Percentiles rank a stretch among this genome's conserved stretches.
Evolutionary conservation across 2,329 filamentous ascomycete genomes (phyloP).

Genomic region (Fusarium agapanthi): DNA sequence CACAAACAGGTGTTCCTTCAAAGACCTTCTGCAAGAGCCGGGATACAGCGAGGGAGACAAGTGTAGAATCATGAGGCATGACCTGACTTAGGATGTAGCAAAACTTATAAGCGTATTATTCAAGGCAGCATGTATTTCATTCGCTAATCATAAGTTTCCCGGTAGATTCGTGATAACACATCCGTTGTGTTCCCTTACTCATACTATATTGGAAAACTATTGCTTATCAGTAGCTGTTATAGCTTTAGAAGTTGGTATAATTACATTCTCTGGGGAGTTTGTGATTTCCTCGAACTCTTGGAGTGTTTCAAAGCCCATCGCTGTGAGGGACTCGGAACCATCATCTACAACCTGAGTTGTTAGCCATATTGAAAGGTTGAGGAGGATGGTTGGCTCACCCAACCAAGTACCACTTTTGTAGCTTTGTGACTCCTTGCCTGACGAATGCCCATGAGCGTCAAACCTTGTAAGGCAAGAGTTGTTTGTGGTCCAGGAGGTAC

Average conservation of each 20-base stretch:
- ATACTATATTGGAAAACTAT: constrained; percentile 25
- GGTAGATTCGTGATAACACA: not conserved
- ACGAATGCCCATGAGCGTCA: constrained; percentile 81
- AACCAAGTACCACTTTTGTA: constrained; percentile 77
- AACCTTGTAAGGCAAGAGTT: constrained; percentile 75
- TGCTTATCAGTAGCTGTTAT: not conserved
- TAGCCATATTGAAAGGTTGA: not conserved
- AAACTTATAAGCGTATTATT: not conserved
- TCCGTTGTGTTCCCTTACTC: not conserved
- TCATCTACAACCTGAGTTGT: constrained; percentile 71
- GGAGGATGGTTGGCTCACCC: constrained; percentile 64
- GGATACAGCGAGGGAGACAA: no score
- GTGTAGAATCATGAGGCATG: not conserved
- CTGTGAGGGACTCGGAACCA: constrained; percentile 75
- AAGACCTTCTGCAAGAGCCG: not conserved
- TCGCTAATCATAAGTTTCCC: not conserved
- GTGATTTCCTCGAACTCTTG: constrained; percentile 86
- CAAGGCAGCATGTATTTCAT: not conserved
- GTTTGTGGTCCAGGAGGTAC: constrained; percentile 75
- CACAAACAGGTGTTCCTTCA: not conserved
- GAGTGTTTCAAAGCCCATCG: constrained; percentile 82
- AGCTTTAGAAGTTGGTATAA: not conserved
- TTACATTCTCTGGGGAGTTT: constrained; percentile 64
- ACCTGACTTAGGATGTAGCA: not conserved
- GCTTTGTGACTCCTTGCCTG: constrained; percentile 84